Base-by-base conservation (phyloP, 2,329 filamentous ascomycete genomes). In the Botrytis hyacinthi region DNA sequence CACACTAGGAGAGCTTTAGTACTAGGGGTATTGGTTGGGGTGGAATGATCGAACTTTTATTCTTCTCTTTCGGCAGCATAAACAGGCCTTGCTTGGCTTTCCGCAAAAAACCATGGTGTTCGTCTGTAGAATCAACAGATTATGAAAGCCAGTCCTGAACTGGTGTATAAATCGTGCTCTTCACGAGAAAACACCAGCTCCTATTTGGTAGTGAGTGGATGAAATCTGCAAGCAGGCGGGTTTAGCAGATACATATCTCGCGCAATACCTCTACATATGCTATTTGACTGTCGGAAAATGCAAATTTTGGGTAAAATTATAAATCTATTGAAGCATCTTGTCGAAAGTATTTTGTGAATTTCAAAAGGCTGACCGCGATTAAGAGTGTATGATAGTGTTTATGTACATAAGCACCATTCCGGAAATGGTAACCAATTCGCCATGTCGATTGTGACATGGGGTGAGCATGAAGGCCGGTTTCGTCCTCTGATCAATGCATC, bases 1-100 rank as follows among this genome's bases (percentile, higher is more conserved):
- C 86, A 77, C 86, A 88, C 86, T 74, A 48, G 35, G 32, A 72
- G 22, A 35, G 26, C 18, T 73, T 62, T 26, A 63, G 68, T 72
- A 32, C 46, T 67, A 51, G 16, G 20, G 62, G 32, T 29, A 44
- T 40, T 20, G 26, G 22, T 40, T 32, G 32, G 40, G 29, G 29
- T 9, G 26, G 37, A 29, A 12, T 7, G 10, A 61, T 40, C n/a
- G 29, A 48, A 78, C 77, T 73, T 79, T 79, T 44, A 79, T 78
- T 65, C 76, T 74, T 60, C 76, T 75, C 10, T 59, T 62, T n/a
- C 78, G 75, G 60, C 76, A 79, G 42, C 65, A 46, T 26, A 68
- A 57, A 59, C 77, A 78, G 22, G 46, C 46, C 46, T 48, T 48
- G 46, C 46, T 48, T 20, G 76, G 76, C 59, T 77, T 78, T 26